Conservation (phyloP, 495 filamentous ascomycete species). For the Tirmania nivea region DNA sequence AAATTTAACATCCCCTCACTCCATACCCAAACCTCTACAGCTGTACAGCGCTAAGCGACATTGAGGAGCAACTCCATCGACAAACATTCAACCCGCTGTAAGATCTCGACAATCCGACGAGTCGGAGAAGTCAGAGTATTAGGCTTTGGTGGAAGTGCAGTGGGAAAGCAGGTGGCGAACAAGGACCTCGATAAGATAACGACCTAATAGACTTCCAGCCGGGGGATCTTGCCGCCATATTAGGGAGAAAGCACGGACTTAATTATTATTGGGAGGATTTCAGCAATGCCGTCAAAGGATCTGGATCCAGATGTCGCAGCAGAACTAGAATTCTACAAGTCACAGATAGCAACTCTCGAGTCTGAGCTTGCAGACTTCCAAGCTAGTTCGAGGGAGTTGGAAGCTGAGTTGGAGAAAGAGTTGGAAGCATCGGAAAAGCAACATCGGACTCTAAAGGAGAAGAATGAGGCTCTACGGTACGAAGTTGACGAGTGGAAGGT, state of each 20-base stretch:
- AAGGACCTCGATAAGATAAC: not conserved
- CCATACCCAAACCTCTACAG: not conserved
- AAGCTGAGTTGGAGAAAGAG: conserved; percentile 89
- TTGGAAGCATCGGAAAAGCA: conserved; percentile 86
- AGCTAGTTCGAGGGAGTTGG: conserved; percentile 75
- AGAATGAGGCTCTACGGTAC: conserved; percentile 60
- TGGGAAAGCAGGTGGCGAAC: not conserved
- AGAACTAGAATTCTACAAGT: conserved; percentile 77
- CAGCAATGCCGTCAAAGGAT: conserved; percentile 2
- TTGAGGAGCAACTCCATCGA: no score
- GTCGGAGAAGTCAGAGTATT: not conserved
- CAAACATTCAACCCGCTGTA: not conserved
- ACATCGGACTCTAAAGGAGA: conserved; percentile 65
- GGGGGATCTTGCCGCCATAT: no score
- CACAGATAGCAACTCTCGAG: conserved; percentile 84
- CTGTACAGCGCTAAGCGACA: no score
- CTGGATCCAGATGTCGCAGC: conserved; percentile 22
- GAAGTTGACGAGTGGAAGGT: conserved; percentile 99
- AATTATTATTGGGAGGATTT: not conserved
- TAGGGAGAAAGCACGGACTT: no score
- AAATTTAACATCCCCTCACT: not conserved
- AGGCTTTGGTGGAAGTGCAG: no score
- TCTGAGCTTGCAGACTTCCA: conserved; percentile 87
- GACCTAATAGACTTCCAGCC: no score
- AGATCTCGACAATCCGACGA: not conserved